Evolutionary conservation across 2,329 filamentous ascomycete genomes (phyloP).

Genomic region (Penicillium sp.): DNA sequence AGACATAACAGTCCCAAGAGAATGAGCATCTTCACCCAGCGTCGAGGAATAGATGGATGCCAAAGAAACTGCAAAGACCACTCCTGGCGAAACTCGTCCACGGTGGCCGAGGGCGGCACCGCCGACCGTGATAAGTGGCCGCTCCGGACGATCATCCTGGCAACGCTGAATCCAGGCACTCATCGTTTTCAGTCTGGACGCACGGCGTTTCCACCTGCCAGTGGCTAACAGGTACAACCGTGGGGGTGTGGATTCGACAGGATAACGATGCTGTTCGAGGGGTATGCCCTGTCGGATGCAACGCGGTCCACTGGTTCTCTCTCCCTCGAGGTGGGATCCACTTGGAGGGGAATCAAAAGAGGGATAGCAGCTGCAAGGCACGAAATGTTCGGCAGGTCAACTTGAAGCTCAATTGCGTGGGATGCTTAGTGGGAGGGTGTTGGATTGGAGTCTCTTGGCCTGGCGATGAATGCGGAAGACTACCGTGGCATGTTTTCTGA

Average conservation of each 20-base stretch:
- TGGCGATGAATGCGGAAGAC: constrained; percentile 23
- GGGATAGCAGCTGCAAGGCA: constrained; percentile 27
- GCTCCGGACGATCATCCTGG: constrained; percentile 30
- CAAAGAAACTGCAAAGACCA: constrained; percentile 25
- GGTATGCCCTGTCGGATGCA: constrained; percentile 29
- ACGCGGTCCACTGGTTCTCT: constrained; percentile 24
- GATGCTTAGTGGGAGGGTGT: not conserved
- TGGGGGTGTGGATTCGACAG: constrained; percentile 19
- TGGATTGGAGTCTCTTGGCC: not conserved
- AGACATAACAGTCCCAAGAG: constrained; percentile 28
- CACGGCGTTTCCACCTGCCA: constrained; percentile 30
- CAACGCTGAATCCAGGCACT: constrained; percentile 27
- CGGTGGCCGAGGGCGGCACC: constrained; percentile 23
- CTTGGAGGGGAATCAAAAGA: constrained; percentile 3
- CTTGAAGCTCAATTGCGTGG: constrained; percentile 8
- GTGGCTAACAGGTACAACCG: constrained; percentile 3
- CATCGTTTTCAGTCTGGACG: constrained; percentile 31
- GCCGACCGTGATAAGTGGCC: constrained; percentile 33
- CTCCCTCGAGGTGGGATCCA: constrained; percentile 14
- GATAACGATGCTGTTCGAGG: constrained; percentile 25
- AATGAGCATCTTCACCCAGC: constrained; percentile 33
- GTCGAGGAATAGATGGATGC: constrained; percentile 28
- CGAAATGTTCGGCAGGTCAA: constrained; percentile 24
- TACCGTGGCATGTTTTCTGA: constrained; percentile 10
- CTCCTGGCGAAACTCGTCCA: constrained; percentile 25